Evolutionary conservation across 805 yeast species (phyloP).

Genomic region (Wickerhamomyces chambardii): DNA sequence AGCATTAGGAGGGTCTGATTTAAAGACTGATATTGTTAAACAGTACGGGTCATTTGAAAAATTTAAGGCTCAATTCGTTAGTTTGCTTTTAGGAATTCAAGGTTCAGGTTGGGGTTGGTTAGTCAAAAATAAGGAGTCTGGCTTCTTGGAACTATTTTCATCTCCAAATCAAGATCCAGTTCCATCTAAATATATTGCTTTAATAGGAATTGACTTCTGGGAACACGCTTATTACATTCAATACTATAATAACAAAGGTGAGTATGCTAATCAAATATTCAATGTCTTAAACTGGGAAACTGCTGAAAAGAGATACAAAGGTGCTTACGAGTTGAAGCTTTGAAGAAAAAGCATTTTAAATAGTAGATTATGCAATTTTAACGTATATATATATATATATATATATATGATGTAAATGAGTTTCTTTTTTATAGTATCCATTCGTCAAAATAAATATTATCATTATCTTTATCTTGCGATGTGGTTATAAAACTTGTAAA

Average conservation of each 20-base stretch:
- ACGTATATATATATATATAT: no score
- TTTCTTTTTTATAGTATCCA: slow-evolving; percentile 35
- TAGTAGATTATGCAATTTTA: no score
- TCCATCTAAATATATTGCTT: slow-evolving; percentile 28
- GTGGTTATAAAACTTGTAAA: slow-evolving; percentile 29
- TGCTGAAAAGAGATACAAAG: slow-evolving; percentile 34
- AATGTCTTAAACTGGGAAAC: slow-evolving; percentile 41
- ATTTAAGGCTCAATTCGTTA: slow-evolving; percentile 30
- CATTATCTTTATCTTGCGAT: slow-evolving; percentile 22
- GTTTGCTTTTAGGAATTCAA: slow-evolving; percentile 37
- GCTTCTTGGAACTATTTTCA: slow-evolving; percentile 32
- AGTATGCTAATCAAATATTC: slow-evolving; percentile 41
- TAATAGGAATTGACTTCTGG: slow-evolving; percentile 46
- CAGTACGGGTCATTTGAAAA: slow-evolving; percentile 38
- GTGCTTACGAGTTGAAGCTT: slow-evolving; percentile 7
- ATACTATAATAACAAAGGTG: slow-evolving; percentile 40
- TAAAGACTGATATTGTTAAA: slow-evolving; percentile 26
- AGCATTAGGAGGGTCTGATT: slow-evolving; percentile 29
- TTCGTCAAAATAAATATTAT: slow-evolving; percentile 37
- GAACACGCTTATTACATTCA: slow-evolving; percentile 46
- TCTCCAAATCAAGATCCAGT: slow-evolving; percentile 41
- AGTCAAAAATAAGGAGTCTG: slow-evolving; percentile 32
- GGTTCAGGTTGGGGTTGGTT: slow-evolving; percentile 48
- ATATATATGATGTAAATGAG: no score
- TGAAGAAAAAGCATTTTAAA: no score